phyloP scores from a whole-genome alignment of 2,329 filamentous ascomycete genomes.

The Pestalotiopsis sp. region DNA sequence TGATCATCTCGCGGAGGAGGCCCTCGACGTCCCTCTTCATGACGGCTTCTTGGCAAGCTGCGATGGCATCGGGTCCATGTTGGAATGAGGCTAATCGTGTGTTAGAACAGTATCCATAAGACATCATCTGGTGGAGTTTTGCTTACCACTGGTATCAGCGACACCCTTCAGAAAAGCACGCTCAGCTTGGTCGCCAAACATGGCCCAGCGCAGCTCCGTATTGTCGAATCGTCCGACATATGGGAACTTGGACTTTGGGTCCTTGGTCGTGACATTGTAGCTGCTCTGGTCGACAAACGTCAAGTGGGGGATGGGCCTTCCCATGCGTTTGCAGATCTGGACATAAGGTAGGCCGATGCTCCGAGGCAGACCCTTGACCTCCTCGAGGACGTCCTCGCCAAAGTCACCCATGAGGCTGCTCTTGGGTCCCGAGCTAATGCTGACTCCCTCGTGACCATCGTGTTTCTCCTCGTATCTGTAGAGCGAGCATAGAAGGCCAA shows the following conservation, averaged over 20 bases:
- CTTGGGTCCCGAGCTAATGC: constrained; percentile 28
- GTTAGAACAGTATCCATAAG: background rate
- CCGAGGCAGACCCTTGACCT: constrained; percentile 50
- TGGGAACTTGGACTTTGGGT: constrained; percentile 49
- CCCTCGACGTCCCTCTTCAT: constrained; percentile 55
- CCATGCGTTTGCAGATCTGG: constrained; percentile 53
- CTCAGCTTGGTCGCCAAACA: constrained; percentile 55
- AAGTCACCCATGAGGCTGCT: constrained; percentile 48
- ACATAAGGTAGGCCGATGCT: constrained; percentile 52
- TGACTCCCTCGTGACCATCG: constrained; percentile 53
- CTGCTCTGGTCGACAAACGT: constrained; percentile 57
- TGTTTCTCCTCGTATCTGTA: constrained; percentile 56
- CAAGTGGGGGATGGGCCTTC: constrained; percentile 52
- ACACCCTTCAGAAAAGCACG: constrained; percentile 54
- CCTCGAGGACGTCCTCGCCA: constrained; percentile 53
- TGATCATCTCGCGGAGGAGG: constrained; percentile 51
- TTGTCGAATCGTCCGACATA: constrained; percentile 56
- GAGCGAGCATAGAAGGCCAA: constrained; percentile 56
- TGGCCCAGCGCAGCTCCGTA: constrained; percentile 55
- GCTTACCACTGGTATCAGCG: constrained; percentile 45
- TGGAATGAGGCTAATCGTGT: constrained; percentile 46
- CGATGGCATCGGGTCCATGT: constrained; percentile 53
- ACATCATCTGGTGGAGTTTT: background rate
- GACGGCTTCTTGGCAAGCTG: constrained; percentile 55
- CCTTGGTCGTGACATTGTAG: constrained; percentile 53